Evolutionary conservation across 176 grass and related monocot genomes (phyloP).

Genomic region (Triticum urartu): DNA sequence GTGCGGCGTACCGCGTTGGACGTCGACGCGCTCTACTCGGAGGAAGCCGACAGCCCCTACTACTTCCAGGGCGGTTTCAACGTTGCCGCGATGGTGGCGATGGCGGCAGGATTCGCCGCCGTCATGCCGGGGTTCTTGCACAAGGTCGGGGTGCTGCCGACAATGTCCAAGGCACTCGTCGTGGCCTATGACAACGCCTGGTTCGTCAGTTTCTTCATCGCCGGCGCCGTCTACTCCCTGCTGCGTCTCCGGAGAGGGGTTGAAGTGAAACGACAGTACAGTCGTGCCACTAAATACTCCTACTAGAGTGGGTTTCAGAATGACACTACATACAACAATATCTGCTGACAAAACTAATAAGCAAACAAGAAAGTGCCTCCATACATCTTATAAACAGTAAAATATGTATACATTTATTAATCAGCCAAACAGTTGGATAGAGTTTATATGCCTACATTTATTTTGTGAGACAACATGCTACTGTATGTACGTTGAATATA

Average conservation of each 20-base stretch:
- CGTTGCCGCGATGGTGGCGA: background rate
- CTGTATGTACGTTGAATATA: background rate
- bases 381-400: background rate
- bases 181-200: slow-evolving; percentile 6
- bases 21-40: slow-evolving; percentile 11
- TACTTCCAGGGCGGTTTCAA: slow-evolving; percentile 18
- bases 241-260: background rate
- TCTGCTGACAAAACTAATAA: background rate
- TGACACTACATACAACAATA: background rate
- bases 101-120: background rate
- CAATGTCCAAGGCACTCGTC: background rate
- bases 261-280: background rate
- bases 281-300: background rate
- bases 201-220: slow-evolving; percentile 15
- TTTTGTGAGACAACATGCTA: background rate
- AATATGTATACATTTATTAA: background rate
- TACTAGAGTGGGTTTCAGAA: background rate
- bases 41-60: slow-evolving; percentile 2
- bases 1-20: background rate
- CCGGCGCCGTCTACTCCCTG: slow-evolving; percentile 1
- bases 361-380: background rate
- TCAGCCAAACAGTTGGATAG: background rate
- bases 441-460: background rate
- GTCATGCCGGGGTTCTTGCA: slow-evolving; percentile 17
- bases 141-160: slow-evolving; percentile 5